These are phyloP conservation scores for Pulveroboletus sp. DNA, from an alignment of 768 basidiomycete species.

Conservation along the genomic window DNA sequence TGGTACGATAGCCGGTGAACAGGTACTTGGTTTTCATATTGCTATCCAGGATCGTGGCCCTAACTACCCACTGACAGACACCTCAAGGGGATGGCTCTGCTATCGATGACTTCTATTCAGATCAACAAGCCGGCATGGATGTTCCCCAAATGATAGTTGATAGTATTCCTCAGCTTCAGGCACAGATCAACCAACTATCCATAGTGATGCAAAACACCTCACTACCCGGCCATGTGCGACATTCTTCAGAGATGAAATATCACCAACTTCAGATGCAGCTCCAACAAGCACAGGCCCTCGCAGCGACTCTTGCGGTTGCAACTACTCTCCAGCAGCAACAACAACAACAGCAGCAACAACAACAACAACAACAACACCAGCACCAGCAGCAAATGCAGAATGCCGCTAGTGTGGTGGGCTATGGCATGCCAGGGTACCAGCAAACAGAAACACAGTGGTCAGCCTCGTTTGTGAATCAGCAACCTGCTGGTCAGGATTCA, in stretches of 20 bases:
- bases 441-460: conserved; percentile 36
- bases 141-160: conserved; percentile 68
- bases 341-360: conserved; percentile 54
- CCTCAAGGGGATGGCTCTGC: conserved; percentile 26
- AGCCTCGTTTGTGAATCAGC: conserved; percentile 57
- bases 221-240: conserved; percentile 66
- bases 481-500: conserved; percentile 66
- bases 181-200: conserved; percentile 76
- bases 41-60: neutral
- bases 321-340: conserved; percentile 53
- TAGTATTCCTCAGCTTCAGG: conserved; percentile 77
- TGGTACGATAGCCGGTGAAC: conserved; percentile 23
- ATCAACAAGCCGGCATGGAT: conserved; percentile 69
- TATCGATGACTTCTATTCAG: conserved; percentile 66
- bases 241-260: conserved; percentile 78
- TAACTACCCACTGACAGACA: conserved; percentile 14
- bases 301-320: conserved; percentile 58
- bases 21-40: conserved; percentile 29
- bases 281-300: conserved; percentile 71
- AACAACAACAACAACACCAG: conserved; percentile 42
- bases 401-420: conserved; percentile 31
- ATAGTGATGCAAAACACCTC: conserved; percentile 76
- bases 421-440: conserved; percentile 43
- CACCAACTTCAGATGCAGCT: conserved; percentile 77
- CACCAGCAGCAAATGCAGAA: conserved; percentile 36